Evolutionary conservation across 805 yeast genomes (phyloP).

Genomic region (Candida tibetensis): DNA sequence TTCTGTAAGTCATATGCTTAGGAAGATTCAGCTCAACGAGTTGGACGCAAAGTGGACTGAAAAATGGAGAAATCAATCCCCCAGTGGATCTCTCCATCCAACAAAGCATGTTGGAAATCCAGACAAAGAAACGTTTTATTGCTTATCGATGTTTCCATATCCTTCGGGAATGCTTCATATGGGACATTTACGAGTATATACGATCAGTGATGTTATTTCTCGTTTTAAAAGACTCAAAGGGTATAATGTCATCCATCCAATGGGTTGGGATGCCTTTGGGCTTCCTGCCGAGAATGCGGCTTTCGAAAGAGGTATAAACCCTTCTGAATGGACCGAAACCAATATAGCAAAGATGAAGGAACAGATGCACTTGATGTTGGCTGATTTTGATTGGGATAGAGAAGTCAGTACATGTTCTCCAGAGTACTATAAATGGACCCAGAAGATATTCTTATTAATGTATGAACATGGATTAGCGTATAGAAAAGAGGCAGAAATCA

Average conservation of each 20-base stretch:
- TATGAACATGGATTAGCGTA: slow-evolving; percentile 81
- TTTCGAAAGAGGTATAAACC: slow-evolving; percentile 74
- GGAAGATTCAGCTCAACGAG: slow-evolving; percentile 18
- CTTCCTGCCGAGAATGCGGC: slow-evolving; percentile 99
- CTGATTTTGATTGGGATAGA: slow-evolving; percentile 91
- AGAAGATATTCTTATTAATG: slow-evolving; percentile 72
- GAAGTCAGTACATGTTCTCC: slow-evolving; percentile 85
- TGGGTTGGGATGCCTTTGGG: slow-evolving; percentile 99
- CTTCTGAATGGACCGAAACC: slow-evolving; percentile 75
- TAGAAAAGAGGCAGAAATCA: slow-evolving; percentile 80
- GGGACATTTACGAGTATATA: slow-evolving; percentile 92
- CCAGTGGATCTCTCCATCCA: slow-evolving; percentile 37
- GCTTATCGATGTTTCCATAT: slow-evolving; percentile 90
- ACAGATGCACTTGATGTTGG: slow-evolving; percentile 75
- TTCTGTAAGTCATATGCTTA: neutral
- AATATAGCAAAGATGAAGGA: slow-evolving; percentile 85
- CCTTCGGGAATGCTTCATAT: slow-evolving; percentile 92
- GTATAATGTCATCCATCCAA: slow-evolving; percentile 80
- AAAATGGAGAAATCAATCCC: slow-evolving; percentile 43
- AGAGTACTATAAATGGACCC: slow-evolving; percentile 91
- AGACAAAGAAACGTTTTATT: slow-evolving; percentile 46
- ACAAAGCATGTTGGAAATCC: slow-evolving; percentile 17
- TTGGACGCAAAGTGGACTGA: slow-evolving; percentile 54
- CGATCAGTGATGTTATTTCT: slow-evolving; percentile 81
- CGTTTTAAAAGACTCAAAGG: slow-evolving; percentile 78